phyloP scores from a whole-genome alignment of 768 basidiomycete species.

The Mycena rosella region DNA sequence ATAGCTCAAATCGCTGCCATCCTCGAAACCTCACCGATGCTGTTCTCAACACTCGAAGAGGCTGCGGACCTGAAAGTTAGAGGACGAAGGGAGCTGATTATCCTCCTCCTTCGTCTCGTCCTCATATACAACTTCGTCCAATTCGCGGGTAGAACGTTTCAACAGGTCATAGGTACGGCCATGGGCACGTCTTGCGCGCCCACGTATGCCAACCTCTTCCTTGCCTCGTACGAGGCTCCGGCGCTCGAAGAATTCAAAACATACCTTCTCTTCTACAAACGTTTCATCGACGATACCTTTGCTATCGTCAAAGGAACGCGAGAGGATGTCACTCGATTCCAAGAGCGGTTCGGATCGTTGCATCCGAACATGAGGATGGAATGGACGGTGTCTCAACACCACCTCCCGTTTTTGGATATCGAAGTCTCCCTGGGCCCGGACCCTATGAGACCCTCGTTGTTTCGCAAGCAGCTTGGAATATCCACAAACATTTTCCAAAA shows the following conservation, averaged over 20 bases:
- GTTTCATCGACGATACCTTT: no score
- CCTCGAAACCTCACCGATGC: constrained; percentile 5
- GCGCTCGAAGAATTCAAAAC: constrained; percentile 28
- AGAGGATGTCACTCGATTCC: constrained; percentile 25
- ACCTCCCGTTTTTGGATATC: constrained; percentile 34
- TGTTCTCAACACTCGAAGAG: not conserved
- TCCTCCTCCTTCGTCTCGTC: constrained; percentile 29
- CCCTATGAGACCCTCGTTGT: not conserved
- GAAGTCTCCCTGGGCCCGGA: constrained; percentile 17
- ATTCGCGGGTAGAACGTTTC: constrained; percentile 25
- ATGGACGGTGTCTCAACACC: constrained; percentile 3
- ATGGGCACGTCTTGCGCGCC: constrained; percentile 35
- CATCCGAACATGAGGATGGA: constrained; percentile 10
- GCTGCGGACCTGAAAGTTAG: not conserved
- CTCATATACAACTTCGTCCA: constrained; percentile 29
- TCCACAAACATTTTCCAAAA: constrained; percentile 22
- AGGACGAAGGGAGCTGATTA: constrained; percentile 13
- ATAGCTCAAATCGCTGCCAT: constrained; percentile 39
- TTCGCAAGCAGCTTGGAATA: constrained; percentile 12
- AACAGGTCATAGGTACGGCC: constrained; percentile 30
- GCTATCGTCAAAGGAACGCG: constrained; percentile 18
- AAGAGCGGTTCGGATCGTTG: constrained; percentile 24
- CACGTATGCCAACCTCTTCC: constrained; percentile 35
- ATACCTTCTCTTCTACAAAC: constrained; percentile 22
- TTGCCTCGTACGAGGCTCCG: constrained; percentile 24